phyloP scores from a whole-genome alignment of 2,329 filamentous ascomycete genomes.

The Fusarium tuaranense region DNA sequence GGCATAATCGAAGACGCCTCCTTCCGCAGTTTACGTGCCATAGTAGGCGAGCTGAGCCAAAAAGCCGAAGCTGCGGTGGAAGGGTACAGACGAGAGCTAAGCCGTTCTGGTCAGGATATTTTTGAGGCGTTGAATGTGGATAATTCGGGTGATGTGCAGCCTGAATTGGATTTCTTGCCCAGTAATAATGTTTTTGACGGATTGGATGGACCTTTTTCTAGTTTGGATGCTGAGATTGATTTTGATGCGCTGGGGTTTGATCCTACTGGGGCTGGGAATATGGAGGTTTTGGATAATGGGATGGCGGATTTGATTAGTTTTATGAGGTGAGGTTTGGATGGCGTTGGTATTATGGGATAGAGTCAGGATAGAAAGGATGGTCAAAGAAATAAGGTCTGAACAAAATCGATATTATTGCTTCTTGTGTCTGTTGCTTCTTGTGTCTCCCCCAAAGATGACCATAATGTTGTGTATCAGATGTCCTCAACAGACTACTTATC shows the following conservation, averaged over 20 bases:
- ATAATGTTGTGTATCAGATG: background rate
- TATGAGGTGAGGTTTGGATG: background rate
- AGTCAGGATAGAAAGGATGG: background rate
- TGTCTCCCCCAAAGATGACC: background rate
- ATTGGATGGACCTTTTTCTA: constrained; percentile 22
- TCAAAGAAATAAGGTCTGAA: background rate
- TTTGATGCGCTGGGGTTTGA: constrained; percentile 18
- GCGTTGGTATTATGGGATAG: background rate
- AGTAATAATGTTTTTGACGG: constrained; percentile 14
- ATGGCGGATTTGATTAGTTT: constrained; percentile 10
- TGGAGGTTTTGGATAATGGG: constrained; percentile 5
- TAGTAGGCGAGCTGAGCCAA: constrained; percentile 36
- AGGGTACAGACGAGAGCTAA: constrained; percentile 8
- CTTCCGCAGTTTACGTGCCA: constrained; percentile 23
- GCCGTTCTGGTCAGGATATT: background rate
- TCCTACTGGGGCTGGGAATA: background rate
- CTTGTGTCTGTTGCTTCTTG: background rate
- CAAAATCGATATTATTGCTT: background rate
- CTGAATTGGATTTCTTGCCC: constrained; percentile 24
- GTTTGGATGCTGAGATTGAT: background rate
- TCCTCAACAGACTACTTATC: background rate
- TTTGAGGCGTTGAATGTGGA: constrained; percentile 11
- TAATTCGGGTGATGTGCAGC: background rate
- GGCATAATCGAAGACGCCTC: constrained; percentile 30
- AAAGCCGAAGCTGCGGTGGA: constrained; percentile 33